Evolutionary conservation across 2,329 filamentous ascomycete genomes (phyloP).

Genomic region (Trichoderma sp.): DNA sequence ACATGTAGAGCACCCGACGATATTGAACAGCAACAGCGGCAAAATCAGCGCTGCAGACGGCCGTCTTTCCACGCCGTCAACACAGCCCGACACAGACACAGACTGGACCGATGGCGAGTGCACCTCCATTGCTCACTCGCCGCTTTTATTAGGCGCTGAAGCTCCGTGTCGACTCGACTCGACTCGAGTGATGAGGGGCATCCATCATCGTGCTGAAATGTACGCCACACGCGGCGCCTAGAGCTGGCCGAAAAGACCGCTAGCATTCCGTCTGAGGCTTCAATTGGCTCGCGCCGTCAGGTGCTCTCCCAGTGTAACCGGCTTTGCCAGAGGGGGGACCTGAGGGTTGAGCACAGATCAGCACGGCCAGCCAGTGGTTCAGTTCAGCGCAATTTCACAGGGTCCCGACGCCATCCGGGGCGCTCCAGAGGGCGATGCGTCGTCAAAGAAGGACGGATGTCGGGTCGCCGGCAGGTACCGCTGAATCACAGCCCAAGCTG

Average conservation of each 20-base stretch:
- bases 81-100: not conserved
- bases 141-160: conserved; percentile 29
- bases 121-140: conserved; percentile 14
- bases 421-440: not conserved
- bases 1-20: not conserved
- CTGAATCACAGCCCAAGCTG: conserved; percentile 33
- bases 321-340: not conserved
- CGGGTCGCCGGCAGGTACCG: conserved; percentile 33
- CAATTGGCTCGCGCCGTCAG: conserved; percentile 24
- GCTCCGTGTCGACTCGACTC: not conserved
- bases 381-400: conserved; percentile 2
- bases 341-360: not conserved
- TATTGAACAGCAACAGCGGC: not conserved
- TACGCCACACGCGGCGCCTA: conserved; percentile 26
- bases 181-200: conserved; percentile 30
- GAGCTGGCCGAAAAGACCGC: conserved; percentile 18
- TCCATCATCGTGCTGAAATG: conserved; percentile 34
- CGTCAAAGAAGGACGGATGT: not conserved
- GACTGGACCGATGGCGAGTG: no score
- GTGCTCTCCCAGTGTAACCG: conserved; percentile 26
- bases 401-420: conserved; percentile 10
- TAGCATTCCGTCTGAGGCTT: conserved; percentile 19
- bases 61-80: not conserved
- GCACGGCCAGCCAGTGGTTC: not conserved
- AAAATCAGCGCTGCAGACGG: not conserved